These are phyloP conservation scores for Argentina anserina DNA, from an alignment of 306 rosid genomes.

Conservation along the genomic window DNA sequence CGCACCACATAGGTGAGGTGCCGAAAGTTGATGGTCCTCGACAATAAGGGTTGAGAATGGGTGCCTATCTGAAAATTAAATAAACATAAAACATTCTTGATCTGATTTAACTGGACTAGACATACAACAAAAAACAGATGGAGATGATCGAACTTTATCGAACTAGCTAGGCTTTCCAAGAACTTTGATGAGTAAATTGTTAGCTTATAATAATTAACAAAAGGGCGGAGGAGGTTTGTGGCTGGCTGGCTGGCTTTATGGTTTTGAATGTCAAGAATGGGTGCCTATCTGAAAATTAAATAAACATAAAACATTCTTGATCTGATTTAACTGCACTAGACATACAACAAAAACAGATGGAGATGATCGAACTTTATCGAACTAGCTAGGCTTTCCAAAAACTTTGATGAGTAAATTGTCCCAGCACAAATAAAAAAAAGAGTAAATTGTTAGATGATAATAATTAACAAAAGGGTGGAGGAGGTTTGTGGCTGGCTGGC, in stretches of 20 bases:
- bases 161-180: not conserved
- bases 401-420: not conserved
- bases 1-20: not conserved
- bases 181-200: not conserved
- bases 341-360: not conserved
- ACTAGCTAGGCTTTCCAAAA: constrained; percentile 1
- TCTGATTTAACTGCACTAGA: not conserved
- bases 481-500: not conserved
- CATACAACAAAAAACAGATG: not conserved
- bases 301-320: not conserved
- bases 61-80: not conserved
- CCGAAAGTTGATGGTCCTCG: not conserved
- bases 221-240: not conserved
- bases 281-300: not conserved
- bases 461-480: not conserved
- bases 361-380: not conserved
- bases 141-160: not conserved
- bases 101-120: not conserved
- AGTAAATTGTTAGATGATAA: not conserved
- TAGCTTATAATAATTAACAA: not conserved
- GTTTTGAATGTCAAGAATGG: constrained; percentile 19
- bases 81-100: not conserved
- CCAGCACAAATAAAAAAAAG: not conserved
- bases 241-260: constrained; percentile 3
- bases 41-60: too few species aligned